phyloP scores from a whole-genome alignment of 768 basidiomycete genomes.

The Suillus subaureus region DNA sequence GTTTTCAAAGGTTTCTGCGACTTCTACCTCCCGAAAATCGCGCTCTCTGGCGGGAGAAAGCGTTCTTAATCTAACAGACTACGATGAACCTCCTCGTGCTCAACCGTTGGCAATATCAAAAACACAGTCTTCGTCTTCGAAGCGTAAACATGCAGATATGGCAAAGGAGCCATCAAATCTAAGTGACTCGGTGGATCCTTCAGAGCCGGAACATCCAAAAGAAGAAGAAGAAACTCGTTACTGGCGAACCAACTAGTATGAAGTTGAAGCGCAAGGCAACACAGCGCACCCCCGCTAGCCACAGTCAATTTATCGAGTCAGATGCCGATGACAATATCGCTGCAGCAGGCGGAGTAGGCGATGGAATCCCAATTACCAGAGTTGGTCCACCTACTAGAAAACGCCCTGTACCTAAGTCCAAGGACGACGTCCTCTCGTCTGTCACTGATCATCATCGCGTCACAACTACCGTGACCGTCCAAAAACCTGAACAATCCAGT shows the following conservation, averaged over 20 bases:
- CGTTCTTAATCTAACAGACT: neutral
- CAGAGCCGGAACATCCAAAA: neutral
- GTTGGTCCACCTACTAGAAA: conserved; percentile 7
- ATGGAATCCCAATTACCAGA: neutral
- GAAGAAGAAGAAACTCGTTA: conserved; percentile 4
- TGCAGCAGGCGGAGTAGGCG: neutral
- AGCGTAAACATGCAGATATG: neutral
- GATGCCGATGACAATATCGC: conserved; percentile 9
- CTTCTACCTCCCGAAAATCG: conserved; percentile 19
- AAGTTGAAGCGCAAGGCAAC: neutral
- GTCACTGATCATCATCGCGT: neutral
- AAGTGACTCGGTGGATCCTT: neutral
- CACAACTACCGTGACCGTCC: neutral
- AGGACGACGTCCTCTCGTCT: conserved; percentile 4
- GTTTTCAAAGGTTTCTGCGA: conserved; percentile 17
- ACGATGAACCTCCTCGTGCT: conserved; percentile 4
- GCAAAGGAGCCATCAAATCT: neutral
- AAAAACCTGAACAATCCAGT: neutral
- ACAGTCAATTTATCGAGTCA: conserved; percentile 9
- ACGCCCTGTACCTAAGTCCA: conserved; percentile 17
- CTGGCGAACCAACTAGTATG: neutral
- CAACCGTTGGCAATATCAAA: conserved; percentile 1
- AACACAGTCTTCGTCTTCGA: neutral
- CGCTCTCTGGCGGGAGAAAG: conserved; percentile 15
- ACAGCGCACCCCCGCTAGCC: neutral